phyloP scores from a whole-genome alignment of 2,329 filamentous ascomycete species.

The Colletotrichum agaves region DNA sequence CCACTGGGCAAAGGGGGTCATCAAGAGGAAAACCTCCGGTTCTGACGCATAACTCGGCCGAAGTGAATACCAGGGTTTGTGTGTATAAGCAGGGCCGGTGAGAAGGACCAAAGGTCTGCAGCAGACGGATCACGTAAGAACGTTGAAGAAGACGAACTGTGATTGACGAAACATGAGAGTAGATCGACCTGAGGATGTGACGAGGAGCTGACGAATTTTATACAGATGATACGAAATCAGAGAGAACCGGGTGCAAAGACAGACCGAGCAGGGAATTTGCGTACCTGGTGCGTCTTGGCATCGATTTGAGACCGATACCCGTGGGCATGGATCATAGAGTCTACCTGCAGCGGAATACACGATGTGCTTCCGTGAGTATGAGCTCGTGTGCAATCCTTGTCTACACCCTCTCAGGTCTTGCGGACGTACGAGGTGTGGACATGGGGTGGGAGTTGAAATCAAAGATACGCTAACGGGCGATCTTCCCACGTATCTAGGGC shows the following conservation, averaged over 20 bases:
- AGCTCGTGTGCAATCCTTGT: slow-evolving; percentile 26
- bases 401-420: slow-evolving; percentile 31
- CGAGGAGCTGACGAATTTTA: slow-evolving; percentile 33
- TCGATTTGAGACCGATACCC: slow-evolving; percentile 34
- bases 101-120: background rate
- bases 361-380: slow-evolving; percentile 29
- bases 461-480: slow-evolving; percentile 24
- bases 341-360: slow-evolving; percentile 34
- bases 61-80: background rate
- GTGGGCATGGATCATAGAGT: slow-evolving; percentile 27
- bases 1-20: slow-evolving; percentile 4
- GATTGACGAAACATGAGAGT: slow-evolving; percentile 4
- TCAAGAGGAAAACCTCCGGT: slow-evolving; percentile 7
- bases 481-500: slow-evolving; percentile 33
- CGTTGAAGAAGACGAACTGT: background rate
- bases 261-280: slow-evolving; percentile 5
- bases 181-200: background rate
- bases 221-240: slow-evolving; percentile 25
- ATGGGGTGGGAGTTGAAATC: slow-evolving; percentile 22
- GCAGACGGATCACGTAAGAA: background rate
- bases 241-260: slow-evolving; percentile 15
- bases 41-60: slow-evolving; percentile 22
- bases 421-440: slow-evolving; percentile 31
- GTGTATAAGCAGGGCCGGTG: background rate
- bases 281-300: slow-evolving; percentile 25